Base-by-base conservation (phyloP, 345 rosid species). In the Boechera stricta region DNA sequence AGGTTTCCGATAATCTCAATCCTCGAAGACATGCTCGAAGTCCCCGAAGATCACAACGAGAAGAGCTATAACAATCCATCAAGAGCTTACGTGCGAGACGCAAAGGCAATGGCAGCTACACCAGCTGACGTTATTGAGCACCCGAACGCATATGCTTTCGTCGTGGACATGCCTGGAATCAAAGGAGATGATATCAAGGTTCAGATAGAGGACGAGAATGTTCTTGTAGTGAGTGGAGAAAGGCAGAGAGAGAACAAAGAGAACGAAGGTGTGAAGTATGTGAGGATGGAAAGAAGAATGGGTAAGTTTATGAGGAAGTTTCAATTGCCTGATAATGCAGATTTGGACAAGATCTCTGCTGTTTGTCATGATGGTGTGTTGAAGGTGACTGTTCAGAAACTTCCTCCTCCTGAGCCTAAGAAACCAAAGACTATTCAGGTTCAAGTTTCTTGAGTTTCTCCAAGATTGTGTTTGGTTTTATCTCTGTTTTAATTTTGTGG, bases 371-470 rank as follows among this genome's bases (percentile, higher is more conserved):
- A 91, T 3, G 94, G 98, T 28, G 93, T 94, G 5, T 21, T 94
- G 86, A 86, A 82, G 0, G 94, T 94, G 0, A 90, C 94, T 0
- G 88, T 94, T 15, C 80, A 82, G 86, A 91, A 91, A 68, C 60
- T 84, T 69, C 94, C 98, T 0, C 94, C 98, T 6, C 96, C 97
- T 3, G 89, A 93, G 80, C 96, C 92, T 1, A 89, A 91, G 85
- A 89, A 84, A 76, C 85, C 90, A 0, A 87, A 83, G 85, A 91
- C 86, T 0, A 83, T 93, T 18, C 83, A 87, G 64, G 98, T 91
- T 5, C 83, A 90, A 76, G 80, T 90, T 60, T 96, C 92, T 29
- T 90, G 79, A 87, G 58, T 2, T 54, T 18, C 5, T 29, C 54
- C 13, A n/a, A 36, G 52, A 21, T 52, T 3, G 58, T 62, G 44